Percentiles rank a stretch among this genome's conserved stretches.
These are phyloP conservation scores for Cutaneotrichosporon dermatis DNA, from an alignment of 1,284 basidiomycete genomes.

Conservation along the genomic window DNA sequence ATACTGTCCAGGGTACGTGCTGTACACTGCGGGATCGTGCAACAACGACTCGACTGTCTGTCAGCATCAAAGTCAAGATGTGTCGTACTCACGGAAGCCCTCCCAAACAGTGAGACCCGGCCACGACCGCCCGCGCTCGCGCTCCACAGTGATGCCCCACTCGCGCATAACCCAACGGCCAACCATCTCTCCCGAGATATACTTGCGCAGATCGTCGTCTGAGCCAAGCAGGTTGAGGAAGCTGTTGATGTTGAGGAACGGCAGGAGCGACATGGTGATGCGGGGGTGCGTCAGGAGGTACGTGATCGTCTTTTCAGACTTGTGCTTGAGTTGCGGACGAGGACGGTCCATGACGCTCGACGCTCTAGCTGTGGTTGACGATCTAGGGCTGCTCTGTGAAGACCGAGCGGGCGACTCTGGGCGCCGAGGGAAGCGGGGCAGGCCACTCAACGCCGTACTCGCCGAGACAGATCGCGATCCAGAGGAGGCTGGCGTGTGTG, in stretches of 20 bases:
- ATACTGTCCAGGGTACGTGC: conserved; percentile 45
- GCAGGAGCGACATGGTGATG: conserved; percentile 36
- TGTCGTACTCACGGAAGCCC: conserved; percentile 45
- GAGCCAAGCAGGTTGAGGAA: conserved; percentile 44
- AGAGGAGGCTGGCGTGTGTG: background rate
- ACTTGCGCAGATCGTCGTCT: conserved; percentile 32
- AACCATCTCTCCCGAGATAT: conserved; percentile 43
- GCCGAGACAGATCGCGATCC: background rate
- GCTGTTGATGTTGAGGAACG: conserved; percentile 40
- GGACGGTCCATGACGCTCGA: conserved; percentile 10
- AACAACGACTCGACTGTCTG: conserved; percentile 46
- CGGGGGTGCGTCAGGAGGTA: conserved; percentile 29
- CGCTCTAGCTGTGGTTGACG: background rate
- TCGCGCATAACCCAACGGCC: conserved; percentile 46
- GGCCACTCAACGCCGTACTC: background rate
- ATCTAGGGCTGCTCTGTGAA: background rate
- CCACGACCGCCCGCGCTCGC: conserved; percentile 37
- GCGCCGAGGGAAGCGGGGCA: background rate
- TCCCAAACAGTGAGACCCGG: conserved; percentile 49
- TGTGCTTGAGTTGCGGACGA: background rate
- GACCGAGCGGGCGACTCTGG: background rate
- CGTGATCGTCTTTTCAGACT: conserved; percentile 11
- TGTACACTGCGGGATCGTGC: conserved; percentile 45
- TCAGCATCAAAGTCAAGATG: background rate
- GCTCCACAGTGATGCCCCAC: conserved; percentile 39